These are phyloP conservation scores for Penicillium antarcticum DNA, from an alignment of 495 filamentous ascomycete species.

Conservation along the genomic window DNA sequence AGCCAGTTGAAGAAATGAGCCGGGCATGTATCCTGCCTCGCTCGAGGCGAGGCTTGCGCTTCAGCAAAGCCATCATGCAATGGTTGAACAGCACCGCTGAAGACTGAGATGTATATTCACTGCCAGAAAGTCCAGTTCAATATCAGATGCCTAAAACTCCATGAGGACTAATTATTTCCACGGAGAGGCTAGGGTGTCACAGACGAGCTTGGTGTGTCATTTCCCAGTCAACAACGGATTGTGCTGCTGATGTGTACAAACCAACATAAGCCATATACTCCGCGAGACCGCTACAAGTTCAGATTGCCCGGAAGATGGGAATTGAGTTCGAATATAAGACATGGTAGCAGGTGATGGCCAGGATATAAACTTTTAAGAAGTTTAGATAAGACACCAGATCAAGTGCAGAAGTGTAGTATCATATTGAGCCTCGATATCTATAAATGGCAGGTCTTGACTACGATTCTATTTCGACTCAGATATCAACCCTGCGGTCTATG, in stretches of 20 bases:
- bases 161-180: neutral
- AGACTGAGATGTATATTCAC: neutral
- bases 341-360: neutral
- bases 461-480: neutral
- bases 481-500: neutral
- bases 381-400: neutral
- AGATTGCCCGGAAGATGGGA: neutral
- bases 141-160: neutral
- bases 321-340: slow-evolving; percentile 1
- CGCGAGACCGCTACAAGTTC: neutral
- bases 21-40: neutral
- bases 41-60: neutral
- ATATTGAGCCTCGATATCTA: neutral
- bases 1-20: neutral
- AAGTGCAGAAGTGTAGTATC: neutral
- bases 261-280: neutral
- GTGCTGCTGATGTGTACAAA: neutral
- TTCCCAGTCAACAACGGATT: neutral
- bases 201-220: neutral
- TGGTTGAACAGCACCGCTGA: neutral
- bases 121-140: neutral
- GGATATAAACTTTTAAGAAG: neutral
- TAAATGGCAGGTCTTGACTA: neutral
- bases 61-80: neutral
- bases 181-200: neutral